Percentiles rank a stretch among this genome's conserved stretches.
phyloP scores from a whole-genome alignment of 164 flowering plant genomes.

The Magnolia changhungtana region DNA sequence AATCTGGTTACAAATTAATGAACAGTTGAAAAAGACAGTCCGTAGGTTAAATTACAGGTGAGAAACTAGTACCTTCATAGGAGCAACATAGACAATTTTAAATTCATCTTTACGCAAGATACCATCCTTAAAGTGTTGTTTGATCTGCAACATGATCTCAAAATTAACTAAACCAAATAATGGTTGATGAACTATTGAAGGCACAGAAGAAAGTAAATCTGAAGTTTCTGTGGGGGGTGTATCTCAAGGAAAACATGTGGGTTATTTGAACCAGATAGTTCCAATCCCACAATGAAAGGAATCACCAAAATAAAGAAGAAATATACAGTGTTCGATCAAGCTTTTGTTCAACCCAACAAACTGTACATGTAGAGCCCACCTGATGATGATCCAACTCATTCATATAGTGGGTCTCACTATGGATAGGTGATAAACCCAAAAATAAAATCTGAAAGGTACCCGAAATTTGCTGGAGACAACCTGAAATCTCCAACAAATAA shows the following conservation, averaged over 20 bases:
- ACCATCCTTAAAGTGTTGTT: slow-evolving; percentile 91
- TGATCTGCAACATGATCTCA: slow-evolving; percentile 53
- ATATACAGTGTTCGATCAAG: too few relatives aligned
- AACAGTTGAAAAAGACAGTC: slow-evolving; percentile 6
- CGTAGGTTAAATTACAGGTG: background rate
- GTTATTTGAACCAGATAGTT: background rate
- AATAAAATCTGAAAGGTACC: too few relatives aligned
- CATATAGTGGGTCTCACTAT: too few relatives aligned
- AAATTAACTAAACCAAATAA: slow-evolving; percentile 9
- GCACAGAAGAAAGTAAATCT: background rate
- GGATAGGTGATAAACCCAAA: too few relatives aligned
- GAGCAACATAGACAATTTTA: slow-evolving; percentile 98
- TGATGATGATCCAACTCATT: background rate
- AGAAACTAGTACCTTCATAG: slow-evolving; percentile 75
- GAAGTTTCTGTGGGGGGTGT: background rate
- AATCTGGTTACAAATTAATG: background rate
- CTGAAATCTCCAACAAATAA: background rate
- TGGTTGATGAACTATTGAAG: background rate
- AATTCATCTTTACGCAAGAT: slow-evolving; percentile 86
- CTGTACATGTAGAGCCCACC: background rate
- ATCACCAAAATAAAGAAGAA: too few relatives aligned
- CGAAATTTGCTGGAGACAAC: background rate
- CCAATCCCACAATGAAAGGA: background rate
- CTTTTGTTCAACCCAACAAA: too few relatives aligned
- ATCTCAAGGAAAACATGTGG: background rate